Evolutionary conservation across 1,284 basidiomycete genomes (phyloP).

Genomic region (Ceratobasidium theobromae): DNA sequence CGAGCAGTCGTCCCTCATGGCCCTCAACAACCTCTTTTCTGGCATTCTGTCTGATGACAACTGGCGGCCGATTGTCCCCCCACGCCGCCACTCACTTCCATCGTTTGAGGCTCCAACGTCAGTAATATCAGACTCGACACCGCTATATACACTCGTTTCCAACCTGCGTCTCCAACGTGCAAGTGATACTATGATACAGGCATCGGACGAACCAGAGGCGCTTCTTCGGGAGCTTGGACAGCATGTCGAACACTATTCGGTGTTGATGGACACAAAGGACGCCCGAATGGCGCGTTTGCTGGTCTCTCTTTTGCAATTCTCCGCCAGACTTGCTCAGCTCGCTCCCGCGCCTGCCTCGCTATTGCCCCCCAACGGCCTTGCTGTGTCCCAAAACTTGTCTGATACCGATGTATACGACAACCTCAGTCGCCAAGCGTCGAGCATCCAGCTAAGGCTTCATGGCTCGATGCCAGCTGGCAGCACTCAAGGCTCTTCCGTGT

Average conservation of each 20-base stretch:
- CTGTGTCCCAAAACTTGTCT: constrained; percentile 3
- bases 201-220: constrained; percentile 49
- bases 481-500: constrained; percentile 48
- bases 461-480: constrained; percentile 38
- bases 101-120: constrained; percentile 44
- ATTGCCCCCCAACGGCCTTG: constrained; percentile 29
- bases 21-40: constrained; percentile 68
- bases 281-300: constrained; percentile 63
- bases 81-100: constrained; percentile 65
- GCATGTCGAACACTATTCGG: constrained; percentile 52
- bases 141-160: constrained; percentile 62
- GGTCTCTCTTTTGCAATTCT: constrained; percentile 63
- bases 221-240: constrained; percentile 64
- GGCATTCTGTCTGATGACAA: constrained; percentile 43
- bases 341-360: constrained; percentile 38
- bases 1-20: constrained; percentile 69
- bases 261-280: constrained; percentile 52
- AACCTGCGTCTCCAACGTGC: constrained; percentile 54
- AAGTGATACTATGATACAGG: constrained; percentile 50
- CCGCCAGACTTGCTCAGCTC: constrained; percentile 57
- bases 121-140: constrained; percentile 46
- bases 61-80: constrained; percentile 59
- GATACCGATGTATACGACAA: constrained; percentile 53
- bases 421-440: constrained; percentile 66
- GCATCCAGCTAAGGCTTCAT: constrained; percentile 59